phyloP scores from a whole-genome alignment of 225 moss, liverwort and hornwort genomes.

The Anthoceros angustus region DNA sequence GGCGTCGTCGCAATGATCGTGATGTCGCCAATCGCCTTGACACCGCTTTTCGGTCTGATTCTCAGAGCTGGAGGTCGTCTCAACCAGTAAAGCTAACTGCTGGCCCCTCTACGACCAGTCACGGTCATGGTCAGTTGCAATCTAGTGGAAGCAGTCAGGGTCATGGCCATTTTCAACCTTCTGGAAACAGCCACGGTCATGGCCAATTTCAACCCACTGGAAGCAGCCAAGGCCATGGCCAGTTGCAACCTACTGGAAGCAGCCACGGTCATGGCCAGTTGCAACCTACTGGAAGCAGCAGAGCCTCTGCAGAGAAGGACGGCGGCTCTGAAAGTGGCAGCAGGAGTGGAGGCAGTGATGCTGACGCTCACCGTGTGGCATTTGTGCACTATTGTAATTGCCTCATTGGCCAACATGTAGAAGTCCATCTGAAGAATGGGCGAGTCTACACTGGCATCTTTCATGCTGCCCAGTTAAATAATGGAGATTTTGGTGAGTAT shows the following conservation, averaged over 20 bases:
- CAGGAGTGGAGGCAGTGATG: slow-evolving; percentile 17
- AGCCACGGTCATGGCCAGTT: too few relatives aligned
- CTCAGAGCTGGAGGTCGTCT: slow-evolving; percentile 37
- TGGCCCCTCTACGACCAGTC: slow-evolving; percentile 13
- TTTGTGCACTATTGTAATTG: slow-evolving; percentile 50
- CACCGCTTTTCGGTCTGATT: slow-evolving; percentile 26
- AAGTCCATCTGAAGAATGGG: slow-evolving; percentile 73
- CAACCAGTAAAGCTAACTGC: slow-evolving; percentile 15
- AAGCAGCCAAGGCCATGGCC: background rate
- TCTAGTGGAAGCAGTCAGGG: slow-evolving; percentile 11
- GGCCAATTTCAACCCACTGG: background rate
- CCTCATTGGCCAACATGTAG: slow-evolving; percentile 70
- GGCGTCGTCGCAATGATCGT: slow-evolving; percentile 27
- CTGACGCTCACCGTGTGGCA: slow-evolving; percentile 25
- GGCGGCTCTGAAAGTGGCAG: background rate
- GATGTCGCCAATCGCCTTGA: slow-evolving; percentile 26
- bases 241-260: background rate
- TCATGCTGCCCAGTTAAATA: slow-evolving; percentile 21
- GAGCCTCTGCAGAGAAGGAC: background rate
- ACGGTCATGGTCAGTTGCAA: slow-evolving; percentile 10
- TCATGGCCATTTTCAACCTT: slow-evolving; percentile 8
- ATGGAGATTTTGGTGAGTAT: slow-evolving; percentile 58
- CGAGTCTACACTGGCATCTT: slow-evolving; percentile 71
- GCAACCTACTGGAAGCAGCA: background rate
- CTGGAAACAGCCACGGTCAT: background rate